Base-by-base conservation (phyloP, 192 early-diverging fungal species). In the Kappamyces sp. region DNA sequence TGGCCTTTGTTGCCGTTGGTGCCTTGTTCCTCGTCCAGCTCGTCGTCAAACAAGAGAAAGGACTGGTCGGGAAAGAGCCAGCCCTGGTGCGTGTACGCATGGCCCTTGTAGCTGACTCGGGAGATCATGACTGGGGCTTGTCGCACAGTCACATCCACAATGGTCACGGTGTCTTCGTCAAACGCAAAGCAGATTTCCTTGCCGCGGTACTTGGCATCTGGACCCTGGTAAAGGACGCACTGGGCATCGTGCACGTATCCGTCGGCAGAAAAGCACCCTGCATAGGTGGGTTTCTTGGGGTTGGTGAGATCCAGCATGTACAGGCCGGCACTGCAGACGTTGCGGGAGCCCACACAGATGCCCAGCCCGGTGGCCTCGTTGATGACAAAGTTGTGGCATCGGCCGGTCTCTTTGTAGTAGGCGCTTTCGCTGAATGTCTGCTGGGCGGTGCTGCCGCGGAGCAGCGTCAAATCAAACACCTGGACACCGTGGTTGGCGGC, bases 241-340 rank as follows among this genome's bases (percentile, higher is more conserved):
- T 52, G 51, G 46, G 51, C 13, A 52, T 52, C 51, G 46, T 52
- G 51, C n/a, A 44, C 42, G 46, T 52, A 52, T 13, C 51, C 51
- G 13, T 52, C 51, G 46, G 10, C 51, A 48, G 15, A 12, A 44
- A 38, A 52, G 42, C 51, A 52, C 10, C 51, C 51, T n/a, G 13
- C n/a, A 44, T 48, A 41, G 10, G 10, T 52, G 12, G 51, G 51
- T 12, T 52, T 52, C 51, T 52, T 52, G 10, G 46, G 51, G 12
- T 52, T 13, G 13, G n/a, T 41, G 46, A 52, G n/a, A 48, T 52
- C 51, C 12, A 52, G 46, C 46, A 52, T 52, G 46, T 52, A 48
- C 15, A 52, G 42, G 0, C 51, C 51, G 13, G 51, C 51, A 52
- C 13, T 52, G 46, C 51, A 52, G 46, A 48, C 46, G 13, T 48